Conservation (phyloP, 2,329 filamentous ascomycete species). For the Raffaelea arxii region DNA sequence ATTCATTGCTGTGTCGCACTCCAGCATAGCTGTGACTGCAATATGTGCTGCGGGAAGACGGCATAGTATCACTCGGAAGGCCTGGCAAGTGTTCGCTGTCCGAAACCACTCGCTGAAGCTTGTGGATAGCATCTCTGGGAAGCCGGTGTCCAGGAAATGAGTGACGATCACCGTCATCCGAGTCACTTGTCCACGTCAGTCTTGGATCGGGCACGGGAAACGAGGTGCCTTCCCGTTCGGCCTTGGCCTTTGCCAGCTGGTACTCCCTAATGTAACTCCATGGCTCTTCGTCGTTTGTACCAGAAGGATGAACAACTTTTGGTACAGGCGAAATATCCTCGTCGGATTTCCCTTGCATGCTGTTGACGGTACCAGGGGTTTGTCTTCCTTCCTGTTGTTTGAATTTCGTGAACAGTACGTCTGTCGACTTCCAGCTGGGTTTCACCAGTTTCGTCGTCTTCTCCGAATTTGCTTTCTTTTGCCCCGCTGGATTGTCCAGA, state of each 20-base stretch:
- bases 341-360: background rate
- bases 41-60: no score
- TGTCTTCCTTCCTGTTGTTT: conserved; percentile 2
- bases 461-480: background rate
- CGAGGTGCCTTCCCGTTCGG: conserved; percentile 7
- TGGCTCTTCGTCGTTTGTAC: conserved; percentile 1
- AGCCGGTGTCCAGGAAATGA: background rate
- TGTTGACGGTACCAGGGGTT: background rate
- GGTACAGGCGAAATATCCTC: background rate
- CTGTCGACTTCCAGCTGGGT: conserved; percentile 11
- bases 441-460: conserved; percentile 4
- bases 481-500: no score
- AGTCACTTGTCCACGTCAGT: conserved; percentile 4
- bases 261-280: conserved; percentile 12
- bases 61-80: no score
- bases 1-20: no score
- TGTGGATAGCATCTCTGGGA: background rate
- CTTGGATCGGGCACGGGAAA: conserved; percentile 6
- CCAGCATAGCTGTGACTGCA: no score
- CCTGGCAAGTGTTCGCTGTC: no score
- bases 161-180: background rate
- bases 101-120: no score
- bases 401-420: conserved; percentile 11
- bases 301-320: background rate
- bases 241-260: conserved; percentile 9